phyloP scores from a whole-genome alignment of 345 rosid species.

The Murraya koenigii region DNA sequence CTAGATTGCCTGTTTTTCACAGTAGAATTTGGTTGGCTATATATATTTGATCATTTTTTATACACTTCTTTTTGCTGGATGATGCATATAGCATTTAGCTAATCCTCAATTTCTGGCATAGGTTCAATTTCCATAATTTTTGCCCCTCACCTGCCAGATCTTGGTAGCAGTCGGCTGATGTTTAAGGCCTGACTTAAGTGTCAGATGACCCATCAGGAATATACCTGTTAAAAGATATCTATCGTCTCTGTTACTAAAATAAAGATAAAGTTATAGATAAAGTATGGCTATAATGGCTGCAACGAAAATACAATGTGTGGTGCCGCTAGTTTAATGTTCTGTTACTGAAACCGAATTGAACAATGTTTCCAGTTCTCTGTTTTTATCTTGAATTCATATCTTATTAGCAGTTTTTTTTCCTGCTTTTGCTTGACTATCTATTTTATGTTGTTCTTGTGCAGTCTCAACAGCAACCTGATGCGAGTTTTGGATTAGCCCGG shows the following conservation, averaged over 20 bases:
- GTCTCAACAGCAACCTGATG: constrained; percentile 70
- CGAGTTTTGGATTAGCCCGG: constrained; percentile 86
- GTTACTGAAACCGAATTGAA: neutral
- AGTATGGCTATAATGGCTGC: neutral
- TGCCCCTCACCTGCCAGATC: neutral
- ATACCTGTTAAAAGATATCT: neutral
- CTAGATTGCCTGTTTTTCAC: neutral
- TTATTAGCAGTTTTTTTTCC: neutral
- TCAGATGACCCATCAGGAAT: neutral
- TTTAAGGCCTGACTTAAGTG: neutral
- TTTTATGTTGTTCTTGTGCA: constrained; percentile 23
- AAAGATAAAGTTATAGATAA: neutral
- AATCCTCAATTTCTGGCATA: neutral
- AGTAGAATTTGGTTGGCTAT: neutral
- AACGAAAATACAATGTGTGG: neutral
- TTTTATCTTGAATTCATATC: constrained; percentile 1
- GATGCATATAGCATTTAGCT: neutral
- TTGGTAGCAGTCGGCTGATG: neutral
- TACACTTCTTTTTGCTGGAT: neutral
- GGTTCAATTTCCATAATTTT: neutral
- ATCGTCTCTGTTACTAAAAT: neutral
- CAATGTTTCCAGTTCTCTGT: neutral
- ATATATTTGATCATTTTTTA: neutral
- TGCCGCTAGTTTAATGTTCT: neutral
- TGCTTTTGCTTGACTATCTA: neutral